phyloP scores from a whole-genome alignment of 1,284 basidiomycete species.

The Rhodotorula sp. region DNA sequence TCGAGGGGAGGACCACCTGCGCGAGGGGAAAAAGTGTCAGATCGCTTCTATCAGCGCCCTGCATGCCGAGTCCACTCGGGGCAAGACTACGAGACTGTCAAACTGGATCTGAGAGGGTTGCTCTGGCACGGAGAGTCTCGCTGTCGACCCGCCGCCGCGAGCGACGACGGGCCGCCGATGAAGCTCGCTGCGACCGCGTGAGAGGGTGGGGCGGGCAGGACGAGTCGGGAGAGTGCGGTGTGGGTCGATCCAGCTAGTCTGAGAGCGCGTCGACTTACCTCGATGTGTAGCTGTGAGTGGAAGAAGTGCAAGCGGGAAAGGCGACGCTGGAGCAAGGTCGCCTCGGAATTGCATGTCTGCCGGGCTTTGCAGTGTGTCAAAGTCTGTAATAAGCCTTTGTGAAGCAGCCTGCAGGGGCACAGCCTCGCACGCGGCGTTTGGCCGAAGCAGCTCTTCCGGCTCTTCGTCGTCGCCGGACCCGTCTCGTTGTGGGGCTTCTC shows the following conservation, averaged over 20 bases:
- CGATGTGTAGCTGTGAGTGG: neutral
- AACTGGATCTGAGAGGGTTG: conserved; percentile 1
- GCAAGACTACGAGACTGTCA: conserved; percentile 14
- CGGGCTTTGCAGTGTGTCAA: too few relatives aligned
- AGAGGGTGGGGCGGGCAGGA: neutral
- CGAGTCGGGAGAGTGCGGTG: conserved; percentile 5
- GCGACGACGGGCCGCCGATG: neutral
- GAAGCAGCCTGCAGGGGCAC: too few relatives aligned
- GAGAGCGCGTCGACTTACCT: neutral
- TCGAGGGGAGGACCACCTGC: too few relatives aligned
- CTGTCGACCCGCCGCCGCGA: conserved; percentile 3
- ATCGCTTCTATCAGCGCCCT: conserved; percentile 17
- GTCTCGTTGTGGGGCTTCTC: too few relatives aligned
- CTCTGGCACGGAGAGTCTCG: conserved; percentile 4
- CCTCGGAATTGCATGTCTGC: too few relatives aligned
- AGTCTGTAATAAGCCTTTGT: too few relatives aligned
- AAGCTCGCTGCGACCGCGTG: conserved; percentile 4
- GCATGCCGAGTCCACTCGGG: neutral
- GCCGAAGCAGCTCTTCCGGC: too few relatives aligned
- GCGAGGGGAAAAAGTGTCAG: neutral
- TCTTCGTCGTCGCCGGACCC: too few relatives aligned
- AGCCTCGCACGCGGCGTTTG: too few relatives aligned
- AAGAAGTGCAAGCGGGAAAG: neutral
- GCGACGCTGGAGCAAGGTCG: too few relatives aligned
- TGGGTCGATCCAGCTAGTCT: too few relatives aligned